Evolutionary conservation across 257 asterid species (phyloP).

Genomic region (Nemophila menziesii): DNA sequence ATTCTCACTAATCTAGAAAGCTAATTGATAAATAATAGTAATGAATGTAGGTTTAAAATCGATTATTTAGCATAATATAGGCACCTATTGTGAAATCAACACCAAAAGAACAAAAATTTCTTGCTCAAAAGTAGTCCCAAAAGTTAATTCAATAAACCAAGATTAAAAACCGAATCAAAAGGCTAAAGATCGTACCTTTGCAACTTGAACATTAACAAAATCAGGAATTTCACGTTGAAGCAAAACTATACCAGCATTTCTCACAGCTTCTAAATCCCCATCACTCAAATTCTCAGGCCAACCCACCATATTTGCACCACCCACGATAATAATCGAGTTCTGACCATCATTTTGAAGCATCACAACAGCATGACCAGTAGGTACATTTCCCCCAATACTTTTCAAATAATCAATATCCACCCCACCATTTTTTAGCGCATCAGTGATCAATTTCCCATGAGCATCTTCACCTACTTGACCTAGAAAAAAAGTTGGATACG

Average conservation of each 20-base stretch:
- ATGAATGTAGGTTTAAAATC: too few species aligned
- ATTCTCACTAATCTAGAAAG: too few species aligned
- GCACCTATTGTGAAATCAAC: too few species aligned
- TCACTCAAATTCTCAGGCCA: conserved; percentile 60
- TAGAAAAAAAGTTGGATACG: conserved; percentile 65
- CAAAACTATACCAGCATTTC: conserved; percentile 74
- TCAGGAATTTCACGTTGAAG: conserved; percentile 99
- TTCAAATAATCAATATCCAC: conserved; percentile 49
- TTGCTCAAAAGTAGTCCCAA: too few species aligned
- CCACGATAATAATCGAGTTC: conserved; percentile 80
- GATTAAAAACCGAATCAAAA: conserved; percentile 2
- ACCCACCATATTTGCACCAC: conserved; percentile 77
- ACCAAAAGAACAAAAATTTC: too few species aligned
- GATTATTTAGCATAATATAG: too few species aligned
- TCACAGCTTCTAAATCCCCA: conserved; percentile 52
- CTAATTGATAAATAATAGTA: too few species aligned
- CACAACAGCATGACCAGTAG: conserved; percentile 95
- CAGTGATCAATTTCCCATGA: conserved; percentile 61
- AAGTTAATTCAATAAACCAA: too few species aligned
- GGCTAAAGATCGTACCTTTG: conserved; percentile 50
- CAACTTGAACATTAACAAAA: conserved; percentile 68
- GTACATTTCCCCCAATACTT: conserved; percentile 37
- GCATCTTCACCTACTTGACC: conserved; percentile 93
- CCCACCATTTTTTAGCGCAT: conserved; percentile 60
- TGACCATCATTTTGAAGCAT: conserved; percentile 83